Base-by-base conservation (phyloP, 768 basidiomycete species). In the Hericium rajendrae region DNA sequence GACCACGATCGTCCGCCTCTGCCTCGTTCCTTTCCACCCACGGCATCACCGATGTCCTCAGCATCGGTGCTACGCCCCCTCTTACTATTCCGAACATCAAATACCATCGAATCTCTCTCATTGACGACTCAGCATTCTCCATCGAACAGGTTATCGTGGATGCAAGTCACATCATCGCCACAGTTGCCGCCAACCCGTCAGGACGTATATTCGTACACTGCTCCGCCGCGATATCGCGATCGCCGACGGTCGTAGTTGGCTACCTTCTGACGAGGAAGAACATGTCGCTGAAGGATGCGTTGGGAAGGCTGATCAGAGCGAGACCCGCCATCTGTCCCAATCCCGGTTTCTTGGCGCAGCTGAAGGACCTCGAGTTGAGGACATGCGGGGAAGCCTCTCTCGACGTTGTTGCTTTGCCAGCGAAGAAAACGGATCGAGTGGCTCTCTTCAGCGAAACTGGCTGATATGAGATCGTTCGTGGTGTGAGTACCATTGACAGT, bases 191-290 rank as follows among this genome's bases (percentile, higher is more conserved):
- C 32, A 32, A 2, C 32, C 32, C 32, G 0, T 32, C 32, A 32
- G 72, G 73, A 39, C 68, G 60, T 54, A 71, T 78, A 38, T 67
- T 78, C 6, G 71, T 78, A 0, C 77, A 78, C 56, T 78, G 77
- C 62, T 69, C 68, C 1, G 77, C 75, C 1, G 77, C 69, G 12
- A 70, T 78, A 8, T 78, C 75, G 3, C 74, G 77, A n/a, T 76
- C 75, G 9, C 78, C 76, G 2, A 73, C 67, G 9, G 58, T 78
- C 41, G 68, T 77, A 51, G 64, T 67, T 1, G 75, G 69, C 22
- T 79, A 77, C 57, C 65, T 78, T 18, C 74, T 78, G 72, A 69
- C 67, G 49, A 51, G 59, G 48, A 62, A 58, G 9, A 65, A 61
- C 1, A 74, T 77, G 74, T 49, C 70, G 15, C 65, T 77, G 53